These are phyloP conservation scores for Podila clonocystis DNA, from an alignment of 192 early-diverging fungal species.

Conservation along the genomic window DNA sequence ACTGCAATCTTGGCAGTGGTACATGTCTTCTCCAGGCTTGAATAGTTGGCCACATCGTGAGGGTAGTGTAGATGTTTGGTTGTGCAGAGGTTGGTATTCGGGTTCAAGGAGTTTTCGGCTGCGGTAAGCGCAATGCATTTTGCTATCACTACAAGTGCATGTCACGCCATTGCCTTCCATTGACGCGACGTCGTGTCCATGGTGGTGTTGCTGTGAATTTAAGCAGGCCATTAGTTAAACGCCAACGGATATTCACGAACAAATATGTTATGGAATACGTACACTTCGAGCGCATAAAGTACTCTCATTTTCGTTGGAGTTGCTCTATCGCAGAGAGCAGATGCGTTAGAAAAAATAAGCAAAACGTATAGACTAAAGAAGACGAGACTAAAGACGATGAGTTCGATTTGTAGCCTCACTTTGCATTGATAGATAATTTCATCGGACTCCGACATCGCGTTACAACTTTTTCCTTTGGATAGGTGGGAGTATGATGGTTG, in stretches of 20 bases:
- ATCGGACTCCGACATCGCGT: slow-evolving; percentile 10
- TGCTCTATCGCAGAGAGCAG: too few species aligned
- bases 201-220: slow-evolving; percentile 21
- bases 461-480: slow-evolving; percentile 31
- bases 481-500: slow-evolving; percentile 17
- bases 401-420: slow-evolving; percentile 4
- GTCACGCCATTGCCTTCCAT: slow-evolving; percentile 4
- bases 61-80: not conserved
- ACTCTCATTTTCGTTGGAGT: too few species aligned
- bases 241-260: too few species aligned
- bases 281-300: too few species aligned
- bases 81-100: slow-evolving; percentile 5
- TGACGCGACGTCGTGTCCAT: slow-evolving; percentile 12
- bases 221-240: not conserved
- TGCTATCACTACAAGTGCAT: slow-evolving; percentile 22
- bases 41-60: slow-evolving; percentile 30
- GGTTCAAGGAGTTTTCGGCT: slow-evolving; percentile 2
- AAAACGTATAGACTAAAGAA: too few species aligned
- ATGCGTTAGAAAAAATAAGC: too few species aligned
- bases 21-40: slow-evolving; percentile 35
- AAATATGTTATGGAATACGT: too few species aligned
- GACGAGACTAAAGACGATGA: too few species aligned
- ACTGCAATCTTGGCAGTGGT: slow-evolving; percentile 45
- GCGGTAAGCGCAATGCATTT: slow-evolving; percentile 15
- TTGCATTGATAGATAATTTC: slow-evolving; percentile 35